Base-by-base conservation (phyloP, 495 filamentous ascomycete genomes). In the Immersiella caudata region DNA sequence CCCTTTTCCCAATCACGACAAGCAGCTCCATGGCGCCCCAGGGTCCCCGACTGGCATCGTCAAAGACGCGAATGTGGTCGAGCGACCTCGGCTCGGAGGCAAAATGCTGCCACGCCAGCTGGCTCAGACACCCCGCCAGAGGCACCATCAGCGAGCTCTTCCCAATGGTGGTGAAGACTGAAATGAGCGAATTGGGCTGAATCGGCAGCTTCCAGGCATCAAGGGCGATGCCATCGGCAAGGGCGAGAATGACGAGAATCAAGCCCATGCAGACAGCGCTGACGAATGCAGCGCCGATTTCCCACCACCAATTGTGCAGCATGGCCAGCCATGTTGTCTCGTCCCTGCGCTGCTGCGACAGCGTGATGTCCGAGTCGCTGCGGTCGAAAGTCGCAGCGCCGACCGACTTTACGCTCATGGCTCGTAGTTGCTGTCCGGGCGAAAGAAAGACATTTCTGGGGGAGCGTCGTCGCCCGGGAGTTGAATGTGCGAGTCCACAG, bases 41-140 rank as follows among this genome's bases (percentile, higher is more conserved):
- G 0, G 75, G 75, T 1, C 80, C 80, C 21, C 80, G 70, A 64
- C 75, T 79, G 1, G 80, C 78, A 27, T 69, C 66, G 52, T 80
- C 78, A 54, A 78, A 76, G 0, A 68, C 12, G 49, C 77, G 69
- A 16, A 79, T 51, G 27, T 72, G 60, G 18, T 64, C 21, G 0
- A 81, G 58, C 8, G 64, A 70, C 18, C 65, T 58, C 21, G 65
- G 65, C 26, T 54, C 16, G 1, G 50, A 59, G 22, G 66, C 52
- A 49, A 78, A 77, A 57, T 73, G 72, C 6, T 62, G 65, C 79
- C 79, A 81, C 69, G 78, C 78, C 33, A 80, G 59, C 63, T 82
- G 78, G 22, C 79, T 67, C 14, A 80, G 62, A 7, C 65, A 68
- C 18, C 70, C 68, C 2, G 73, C 71, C 6, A 79, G 66, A 1